These are phyloP conservation scores for Asparagopsis taxiformis DNA, from an alignment of 31 red algal genomes.

Conservation along the genomic window DNA sequence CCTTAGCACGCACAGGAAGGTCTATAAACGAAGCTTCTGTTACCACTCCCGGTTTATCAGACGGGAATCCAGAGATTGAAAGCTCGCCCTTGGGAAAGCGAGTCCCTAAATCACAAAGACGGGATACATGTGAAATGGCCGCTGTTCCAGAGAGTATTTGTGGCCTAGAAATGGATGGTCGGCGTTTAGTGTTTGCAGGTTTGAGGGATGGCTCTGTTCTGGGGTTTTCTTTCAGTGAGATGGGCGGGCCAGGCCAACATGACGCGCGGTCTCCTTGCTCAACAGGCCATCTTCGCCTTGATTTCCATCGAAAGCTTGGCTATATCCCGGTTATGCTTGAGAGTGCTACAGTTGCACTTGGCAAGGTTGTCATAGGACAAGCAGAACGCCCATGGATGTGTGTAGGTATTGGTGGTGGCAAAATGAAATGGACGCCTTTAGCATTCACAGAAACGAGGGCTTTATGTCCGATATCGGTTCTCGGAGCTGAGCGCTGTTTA, in stretches of 20 bases:
- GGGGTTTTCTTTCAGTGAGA: constrained; percentile 18
- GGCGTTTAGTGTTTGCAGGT: constrained; percentile 45
- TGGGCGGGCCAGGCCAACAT: constrained; percentile 1
- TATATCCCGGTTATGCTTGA: constrained; percentile 57
- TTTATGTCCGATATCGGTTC: constrained; percentile 46
- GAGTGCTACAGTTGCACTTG: constrained; percentile 23
- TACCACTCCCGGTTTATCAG: too few relatives aligned
- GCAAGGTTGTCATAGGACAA: constrained; percentile 47
- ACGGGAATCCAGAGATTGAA: too few relatives aligned
- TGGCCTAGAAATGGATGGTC: constrained; percentile 31
- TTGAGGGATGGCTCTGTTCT: constrained; percentile 58
- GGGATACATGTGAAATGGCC: constrained; percentile 9
- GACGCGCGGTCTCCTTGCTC: constrained; percentile 6
- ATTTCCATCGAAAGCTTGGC: constrained; percentile 61
- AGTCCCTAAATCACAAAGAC: background rate
- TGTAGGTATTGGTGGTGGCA: constrained; percentile 38
- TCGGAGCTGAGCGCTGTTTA: constrained; percentile 67
- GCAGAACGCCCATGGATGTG: constrained; percentile 72
- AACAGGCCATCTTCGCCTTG: constrained; percentile 7
- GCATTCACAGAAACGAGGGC: constrained; percentile 68
- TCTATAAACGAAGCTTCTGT: too few relatives aligned
- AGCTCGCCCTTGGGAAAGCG: too few relatives aligned
- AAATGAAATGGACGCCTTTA: constrained; percentile 54
- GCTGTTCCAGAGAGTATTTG: constrained; percentile 74
- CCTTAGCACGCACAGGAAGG: too few relatives aligned